A percentile compares a stretch with the other conserved stretches of the same genome.
phyloP scores from a whole-genome alignment of 441 rosid genomes.

The Syzygium syzygioides region DNA sequence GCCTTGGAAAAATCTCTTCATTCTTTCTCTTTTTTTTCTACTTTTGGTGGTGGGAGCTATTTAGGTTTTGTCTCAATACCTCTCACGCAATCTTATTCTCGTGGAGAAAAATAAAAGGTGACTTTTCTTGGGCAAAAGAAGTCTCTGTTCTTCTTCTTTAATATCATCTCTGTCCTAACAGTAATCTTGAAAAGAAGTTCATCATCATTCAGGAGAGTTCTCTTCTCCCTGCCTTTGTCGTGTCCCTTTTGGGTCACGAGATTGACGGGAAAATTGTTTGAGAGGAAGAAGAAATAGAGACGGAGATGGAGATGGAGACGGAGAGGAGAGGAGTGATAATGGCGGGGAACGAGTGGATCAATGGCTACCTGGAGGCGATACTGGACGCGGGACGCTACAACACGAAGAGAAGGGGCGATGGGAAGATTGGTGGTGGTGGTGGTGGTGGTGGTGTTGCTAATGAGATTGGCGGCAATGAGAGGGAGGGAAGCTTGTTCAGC shows the following conservation, averaged over 20 bases:
- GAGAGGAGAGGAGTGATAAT: slow-evolving; percentile 19
- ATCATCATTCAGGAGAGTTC: background rate
- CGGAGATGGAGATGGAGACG: background rate
- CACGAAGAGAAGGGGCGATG: background rate
- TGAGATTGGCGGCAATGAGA: slow-evolving; percentile 2
- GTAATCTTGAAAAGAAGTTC: background rate
- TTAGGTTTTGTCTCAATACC: background rate
- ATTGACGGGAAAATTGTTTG: background rate
- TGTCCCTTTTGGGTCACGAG: background rate
- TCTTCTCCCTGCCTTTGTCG: background rate
- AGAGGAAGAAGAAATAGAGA: background rate
- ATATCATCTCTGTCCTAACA: background rate
- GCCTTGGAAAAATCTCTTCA: background rate
- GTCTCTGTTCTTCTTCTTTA: background rate
- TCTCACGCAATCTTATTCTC: background rate
- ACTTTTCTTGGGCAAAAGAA: background rate
- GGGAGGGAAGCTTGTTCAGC: slow-evolving; percentile 41
- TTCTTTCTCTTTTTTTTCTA: background rate
- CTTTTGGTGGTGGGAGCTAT: background rate
- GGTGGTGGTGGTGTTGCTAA: slow-evolving; percentile 31
- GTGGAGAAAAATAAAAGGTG: background rate
- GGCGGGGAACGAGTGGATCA: slow-evolving; percentile 94
- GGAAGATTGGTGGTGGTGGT: slow-evolving; percentile 43
- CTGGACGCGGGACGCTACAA: slow-evolving; percentile 52
- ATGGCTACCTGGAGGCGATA: slow-evolving; percentile 88